Conservation (phyloP, 2,329 filamentous ascomycete species). For the Albophoma yamanashiensis region DNA sequence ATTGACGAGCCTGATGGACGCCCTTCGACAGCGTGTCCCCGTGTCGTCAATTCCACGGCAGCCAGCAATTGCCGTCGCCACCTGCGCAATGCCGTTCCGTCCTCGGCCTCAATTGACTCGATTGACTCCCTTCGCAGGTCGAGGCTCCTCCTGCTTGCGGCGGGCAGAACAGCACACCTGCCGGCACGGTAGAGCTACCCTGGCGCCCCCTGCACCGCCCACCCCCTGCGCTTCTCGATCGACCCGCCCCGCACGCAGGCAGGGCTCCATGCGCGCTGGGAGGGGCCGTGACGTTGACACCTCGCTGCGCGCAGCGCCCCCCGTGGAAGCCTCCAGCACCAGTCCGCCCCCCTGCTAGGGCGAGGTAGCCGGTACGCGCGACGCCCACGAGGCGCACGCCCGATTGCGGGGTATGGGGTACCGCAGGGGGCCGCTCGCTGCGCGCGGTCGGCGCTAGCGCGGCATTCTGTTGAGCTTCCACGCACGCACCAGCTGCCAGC, state of each 20-base stretch:
- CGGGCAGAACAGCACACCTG: background rate
- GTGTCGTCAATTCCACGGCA: background rate
- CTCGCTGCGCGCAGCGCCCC: background rate
- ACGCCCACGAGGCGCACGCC: conserved; percentile 2
- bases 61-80: background rate
- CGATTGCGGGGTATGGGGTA: conserved; percentile 14
- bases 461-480: background rate
- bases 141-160: background rate
- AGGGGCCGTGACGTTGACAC: background rate
- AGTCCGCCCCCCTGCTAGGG: background rate
- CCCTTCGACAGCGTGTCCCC: background rate
- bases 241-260: background rate
- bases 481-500: background rate
- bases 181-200: no score
- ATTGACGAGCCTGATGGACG: background rate
- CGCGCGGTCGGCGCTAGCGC: background rate
- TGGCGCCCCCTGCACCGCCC: background rate
- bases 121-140: background rate
- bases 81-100: background rate
- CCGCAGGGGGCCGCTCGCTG: background rate
- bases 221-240: background rate
- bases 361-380: conserved; percentile 7
- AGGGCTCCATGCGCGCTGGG: background rate
- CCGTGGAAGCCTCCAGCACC: background rate
- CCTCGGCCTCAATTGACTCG: background rate